phyloP scores from a whole-genome alignment of 257 asterid species.

The Gardenia jasminoides region DNA sequence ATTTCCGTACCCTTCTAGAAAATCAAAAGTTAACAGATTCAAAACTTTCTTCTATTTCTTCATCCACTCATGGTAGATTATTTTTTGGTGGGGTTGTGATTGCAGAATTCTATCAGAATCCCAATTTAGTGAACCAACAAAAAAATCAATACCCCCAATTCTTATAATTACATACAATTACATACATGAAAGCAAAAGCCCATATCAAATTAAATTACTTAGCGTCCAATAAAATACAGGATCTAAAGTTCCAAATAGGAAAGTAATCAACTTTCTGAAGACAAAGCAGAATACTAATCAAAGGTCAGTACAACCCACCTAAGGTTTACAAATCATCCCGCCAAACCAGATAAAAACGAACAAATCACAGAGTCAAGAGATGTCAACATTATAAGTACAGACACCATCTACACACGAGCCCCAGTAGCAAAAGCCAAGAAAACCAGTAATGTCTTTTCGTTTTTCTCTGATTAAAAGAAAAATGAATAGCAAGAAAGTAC shows the following conservation, averaged over 20 bases:
- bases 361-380: slow-evolving; percentile 3
- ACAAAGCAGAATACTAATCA: background rate
- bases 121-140: background rate
- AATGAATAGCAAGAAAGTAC: slow-evolving; percentile 29
- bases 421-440: background rate
- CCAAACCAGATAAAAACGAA: background rate
- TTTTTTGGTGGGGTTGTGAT: background rate
- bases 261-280: background rate
- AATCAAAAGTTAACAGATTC: background rate
- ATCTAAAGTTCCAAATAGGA: background rate
- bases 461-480: background rate
- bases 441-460: background rate
- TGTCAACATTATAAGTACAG: background rate
- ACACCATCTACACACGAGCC: background rate
- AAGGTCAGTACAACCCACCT: background rate
- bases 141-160: background rate
- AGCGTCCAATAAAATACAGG: background rate
- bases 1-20: background rate
- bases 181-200: background rate
- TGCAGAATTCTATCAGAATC: background rate
- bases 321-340: background rate
- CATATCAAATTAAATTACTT: background rate
- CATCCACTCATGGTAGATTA: background rate
- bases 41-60: background rate
- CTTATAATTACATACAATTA: too few species aligned